Evolutionary conservation across 2,329 filamentous ascomycete genomes (phyloP), one percentile per base, ranked within the genome.

Genomic region (Byssothecium circinans): DNA sequence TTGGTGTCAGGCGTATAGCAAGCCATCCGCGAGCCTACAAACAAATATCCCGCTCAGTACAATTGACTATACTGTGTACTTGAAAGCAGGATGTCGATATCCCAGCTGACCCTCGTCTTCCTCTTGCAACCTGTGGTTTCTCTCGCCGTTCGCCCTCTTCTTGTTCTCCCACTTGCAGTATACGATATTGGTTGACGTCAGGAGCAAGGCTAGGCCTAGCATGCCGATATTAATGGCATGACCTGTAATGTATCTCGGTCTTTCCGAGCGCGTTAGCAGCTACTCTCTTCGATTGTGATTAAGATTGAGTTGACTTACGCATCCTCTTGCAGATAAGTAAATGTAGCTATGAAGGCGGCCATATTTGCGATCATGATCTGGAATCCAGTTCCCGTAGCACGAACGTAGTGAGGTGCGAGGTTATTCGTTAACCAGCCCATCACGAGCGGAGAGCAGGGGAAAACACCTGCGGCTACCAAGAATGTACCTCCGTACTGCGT

Each of bases 371-470:
- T 69, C 35, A 53, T 58, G 8, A 47, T 74, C 57, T 51, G 70
- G 76, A 81, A 73, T 3, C 78, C 79, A 0, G 77, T 70, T 2
- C 74, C 74, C 30, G 82, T 72, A 1, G 77, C 74, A 25, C 80
- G 72, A 64, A 84, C 83, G 61, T 81, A 83, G 61, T 82, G 79
- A 2, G 81, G 81, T 12, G 64, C 63, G 32, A 75, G 61, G 46
- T 75, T 75, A 56, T 75, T 75, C 6, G 72, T 53, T 1, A 71
- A 62, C 74, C 74, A 76, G 5, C 72, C 74, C 68, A 75, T 74
- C 1, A 71, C 57, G 43, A 68, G 57, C 23, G 65, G 65, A 1
- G 50, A 54, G 41, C 63, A 62, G 8, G 63, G 63, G 43, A 67
- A 82, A 53, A 78, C 70, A 39, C 75, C 76, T 14, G 67, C 64